Base-by-base conservation (phyloP, 1,139 yeast species). In the Yamadazyma mexicana region DNA sequence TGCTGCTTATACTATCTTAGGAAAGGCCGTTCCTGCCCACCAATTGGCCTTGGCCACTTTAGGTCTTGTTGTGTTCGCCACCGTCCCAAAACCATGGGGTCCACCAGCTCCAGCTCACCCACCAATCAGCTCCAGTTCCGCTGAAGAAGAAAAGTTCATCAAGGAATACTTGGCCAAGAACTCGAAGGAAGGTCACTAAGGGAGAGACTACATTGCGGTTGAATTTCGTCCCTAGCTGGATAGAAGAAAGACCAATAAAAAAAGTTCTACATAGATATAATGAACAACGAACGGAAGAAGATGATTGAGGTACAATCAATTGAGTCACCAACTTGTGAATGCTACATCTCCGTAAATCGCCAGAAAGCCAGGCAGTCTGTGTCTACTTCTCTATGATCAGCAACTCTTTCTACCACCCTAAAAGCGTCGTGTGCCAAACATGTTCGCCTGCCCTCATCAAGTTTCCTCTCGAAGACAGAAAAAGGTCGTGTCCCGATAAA, bases 71-170 rank as follows among this genome's bases (percentile, higher is more conserved):
- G 75, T 73, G 31, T 62, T 81, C 37, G 55, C 77, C 42, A 79
- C 72, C 47, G 58, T 69, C 33, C 92, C 92, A 61, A 83, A 84
- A 66, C 92, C 92, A 57, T 83, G 87, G 79, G 73, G 76, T 27
- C 62, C 79, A 15, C 64, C 78, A 48, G 75, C 79, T 48, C 78
- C 83, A 48, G 67, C 72, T 46, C 73, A 73, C 54, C 88, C 92
- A 46, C 72, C 83, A 42, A 77, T 88, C 64, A 77, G 79, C 51
- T 95, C 96, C 48, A 65, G 81, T 43, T 78, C 89, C 43, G 80
- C 89, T 53, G 97, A 88, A 55, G 98, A 91, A 72, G 96, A 87
- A 65, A 83, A 83, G 66, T 91, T 84, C 71, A 66, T 69, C 44
- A 60, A 64, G 54, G 73, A 66, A 42, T 69, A 61, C 58, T 67